These are phyloP conservation scores for Luvunga scandens DNA, from an alignment of 345 rosid genomes.

Conservation along the genomic window DNA sequence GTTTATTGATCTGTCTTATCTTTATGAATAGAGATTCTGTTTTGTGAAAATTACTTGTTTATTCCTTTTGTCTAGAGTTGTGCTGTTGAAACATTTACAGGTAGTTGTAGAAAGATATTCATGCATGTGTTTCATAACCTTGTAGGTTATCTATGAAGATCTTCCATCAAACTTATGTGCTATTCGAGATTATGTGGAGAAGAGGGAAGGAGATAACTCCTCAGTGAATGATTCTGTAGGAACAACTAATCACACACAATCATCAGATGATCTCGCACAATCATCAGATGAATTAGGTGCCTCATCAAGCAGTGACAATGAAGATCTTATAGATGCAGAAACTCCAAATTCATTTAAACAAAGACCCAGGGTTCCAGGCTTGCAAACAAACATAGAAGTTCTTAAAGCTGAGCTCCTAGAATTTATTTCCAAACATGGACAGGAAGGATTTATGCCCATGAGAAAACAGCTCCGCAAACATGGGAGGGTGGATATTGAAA, in stretches of 20 bases:
- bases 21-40: not conserved
- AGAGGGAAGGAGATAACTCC: constrained; percentile 35
- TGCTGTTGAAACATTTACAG: constrained; percentile 38
- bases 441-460: constrained; percentile 99
- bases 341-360: constrained; percentile 36
- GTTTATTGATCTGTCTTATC: not conserved
- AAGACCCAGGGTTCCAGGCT: constrained; percentile 80
- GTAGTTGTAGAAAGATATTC: not conserved
- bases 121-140: constrained; percentile 10
- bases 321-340: constrained; percentile 16
- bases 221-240: constrained; percentile 29
- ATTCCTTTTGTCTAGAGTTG: not conserved
- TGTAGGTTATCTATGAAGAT: constrained; percentile 92
- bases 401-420: constrained; percentile 80
- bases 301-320: constrained; percentile 27
- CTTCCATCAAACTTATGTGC: constrained; percentile 93
- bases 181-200: constrained; percentile 87
- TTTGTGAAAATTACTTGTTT: not conserved
- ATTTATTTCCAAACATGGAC: constrained; percentile 80
- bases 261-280: constrained; percentile 30
- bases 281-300: constrained; percentile 31
- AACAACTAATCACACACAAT: constrained; percentile 28
- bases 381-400: constrained; percentile 52
- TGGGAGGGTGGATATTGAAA: constrained; percentile 93
- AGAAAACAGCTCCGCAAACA: constrained; percentile 90